These are phyloP conservation scores for Colletotrichum eleusines DNA, from an alignment of 2,329 filamentous ascomycete genomes.

Conservation along the genomic window DNA sequence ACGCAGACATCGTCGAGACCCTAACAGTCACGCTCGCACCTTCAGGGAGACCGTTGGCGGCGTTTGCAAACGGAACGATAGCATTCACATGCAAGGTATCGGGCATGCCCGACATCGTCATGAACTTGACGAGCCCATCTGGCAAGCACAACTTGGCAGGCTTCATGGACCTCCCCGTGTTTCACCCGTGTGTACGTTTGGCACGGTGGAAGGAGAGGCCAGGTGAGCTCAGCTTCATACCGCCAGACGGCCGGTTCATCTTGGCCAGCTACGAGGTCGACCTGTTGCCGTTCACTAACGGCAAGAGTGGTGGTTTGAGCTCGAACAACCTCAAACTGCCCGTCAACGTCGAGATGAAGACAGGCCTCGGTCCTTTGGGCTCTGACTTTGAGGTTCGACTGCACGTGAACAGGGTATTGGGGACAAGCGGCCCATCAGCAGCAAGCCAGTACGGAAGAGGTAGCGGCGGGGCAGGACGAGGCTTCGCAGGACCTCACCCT, in stretches of 20 bases:
- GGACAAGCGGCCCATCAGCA: constrained; percentile 53
- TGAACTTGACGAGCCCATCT: constrained; percentile 83
- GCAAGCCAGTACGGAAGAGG: constrained; percentile 55
- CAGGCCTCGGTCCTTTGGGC: constrained; percentile 78
- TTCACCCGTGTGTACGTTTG: constrained; percentile 93
- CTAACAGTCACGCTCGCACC: constrained; percentile 89
- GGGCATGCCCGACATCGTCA: constrained; percentile 88
- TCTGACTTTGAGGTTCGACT: constrained; percentile 91
- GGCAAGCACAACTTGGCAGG: constrained; percentile 81
- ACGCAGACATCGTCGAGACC: constrained; percentile 94
- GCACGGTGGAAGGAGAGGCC: constrained; percentile 90
- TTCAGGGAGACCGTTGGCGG: constrained; percentile 86
- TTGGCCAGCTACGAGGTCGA: constrained; percentile 96
- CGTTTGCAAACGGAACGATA: constrained; percentile 91
- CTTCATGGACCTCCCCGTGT: constrained; percentile 89
- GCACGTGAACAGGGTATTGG: constrained; percentile 73
- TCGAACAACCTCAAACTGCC: constrained; percentile 82
- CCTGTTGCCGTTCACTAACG: constrained; percentile 77
- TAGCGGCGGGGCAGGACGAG: constrained; percentile 51
- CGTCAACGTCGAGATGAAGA: constrained; percentile 83
- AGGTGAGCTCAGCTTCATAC: constrained; percentile 94
- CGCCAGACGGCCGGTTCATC: constrained; percentile 93
- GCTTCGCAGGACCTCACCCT: constrained; percentile 60
- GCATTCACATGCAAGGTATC: constrained; percentile 96
- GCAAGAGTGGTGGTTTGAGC: constrained; percentile 65